Evolutionary conservation across 495 filamentous ascomycete species (phyloP).

Genomic region (Aspergillus egyptiacus): DNA sequence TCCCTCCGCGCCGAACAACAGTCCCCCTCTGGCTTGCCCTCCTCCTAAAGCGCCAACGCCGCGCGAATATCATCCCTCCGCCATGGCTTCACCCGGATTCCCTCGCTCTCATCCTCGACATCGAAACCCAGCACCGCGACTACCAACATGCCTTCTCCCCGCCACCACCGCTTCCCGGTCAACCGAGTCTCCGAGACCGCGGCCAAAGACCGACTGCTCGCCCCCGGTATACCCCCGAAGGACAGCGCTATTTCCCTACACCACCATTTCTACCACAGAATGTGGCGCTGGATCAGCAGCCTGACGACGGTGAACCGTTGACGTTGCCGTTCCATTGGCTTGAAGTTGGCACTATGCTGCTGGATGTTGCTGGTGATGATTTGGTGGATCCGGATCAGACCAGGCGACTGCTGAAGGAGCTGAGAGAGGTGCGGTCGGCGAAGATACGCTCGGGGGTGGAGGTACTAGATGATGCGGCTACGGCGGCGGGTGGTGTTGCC

Average conservation of each 20-base stretch:
- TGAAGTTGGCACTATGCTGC: conserved; percentile 76
- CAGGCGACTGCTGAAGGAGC: conserved; percentile 67
- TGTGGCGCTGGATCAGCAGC: conserved; percentile 25
- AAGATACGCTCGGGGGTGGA: conserved; percentile 76
- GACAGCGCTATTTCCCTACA: conserved; percentile 34
- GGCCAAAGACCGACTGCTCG: conserved; percentile 24
- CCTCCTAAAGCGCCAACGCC: conserved; percentile 87
- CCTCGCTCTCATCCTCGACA: conserved; percentile 66
- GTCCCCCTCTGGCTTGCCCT: conserved; percentile 96
- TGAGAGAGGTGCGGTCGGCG: conserved; percentile 81
- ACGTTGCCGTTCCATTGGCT: conserved; percentile 92
- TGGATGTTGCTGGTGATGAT: conserved; percentile 81
- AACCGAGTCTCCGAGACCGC: conserved; percentile 29
- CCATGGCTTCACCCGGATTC: conserved; percentile 75
- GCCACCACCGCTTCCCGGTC: conserved; percentile 56
- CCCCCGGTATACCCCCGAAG: conserved; percentile 39
- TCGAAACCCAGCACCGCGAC: conserved; percentile 62
- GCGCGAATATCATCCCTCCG: conserved; percentile 89
- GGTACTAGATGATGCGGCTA: conserved; percentile 57
- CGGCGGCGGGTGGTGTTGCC: conserved; percentile 59
- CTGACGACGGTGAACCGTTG: conserved; percentile 31
- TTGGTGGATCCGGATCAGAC: conserved; percentile 69
- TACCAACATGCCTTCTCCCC: conserved; percentile 64
- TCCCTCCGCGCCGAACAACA: conserved; percentile 71
- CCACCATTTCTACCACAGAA: conserved; percentile 43